Conservation (phyloP, 2,329 filamentous ascomycete genomes). For the Seiridium unicorne region DNA sequence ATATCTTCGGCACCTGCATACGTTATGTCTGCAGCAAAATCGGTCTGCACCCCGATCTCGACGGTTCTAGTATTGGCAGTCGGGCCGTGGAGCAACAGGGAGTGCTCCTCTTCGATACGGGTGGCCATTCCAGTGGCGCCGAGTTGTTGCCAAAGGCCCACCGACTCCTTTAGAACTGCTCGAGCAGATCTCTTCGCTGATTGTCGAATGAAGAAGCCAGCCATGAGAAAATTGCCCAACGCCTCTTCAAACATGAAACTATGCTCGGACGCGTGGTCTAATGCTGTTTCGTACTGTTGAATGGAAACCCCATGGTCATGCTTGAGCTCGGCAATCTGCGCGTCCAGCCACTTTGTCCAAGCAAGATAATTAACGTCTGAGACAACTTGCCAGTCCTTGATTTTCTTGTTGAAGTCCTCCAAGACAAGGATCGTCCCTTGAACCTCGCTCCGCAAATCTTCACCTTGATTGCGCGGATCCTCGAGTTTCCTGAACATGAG, state of each 20-base stretch:
- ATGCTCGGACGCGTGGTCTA: slow-evolving; percentile 70
- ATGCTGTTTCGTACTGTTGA: slow-evolving; percentile 64
- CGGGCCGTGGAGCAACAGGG: slow-evolving; percentile 63
- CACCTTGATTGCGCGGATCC: slow-evolving; percentile 42
- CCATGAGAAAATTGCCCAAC: slow-evolving; percentile 71
- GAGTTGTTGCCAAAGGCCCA: slow-evolving; percentile 66
- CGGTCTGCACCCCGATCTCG: slow-evolving; percentile 69
- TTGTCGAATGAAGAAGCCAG: slow-evolving; percentile 65
- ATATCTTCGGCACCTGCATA: slow-evolving; percentile 47
- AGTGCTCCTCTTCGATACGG: slow-evolving; percentile 66
- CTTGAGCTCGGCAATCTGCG: slow-evolving; percentile 65
- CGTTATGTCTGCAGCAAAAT: slow-evolving; percentile 61
- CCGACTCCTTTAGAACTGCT: slow-evolving; percentile 65
- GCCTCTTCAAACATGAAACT: slow-evolving; percentile 70
- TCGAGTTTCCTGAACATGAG: slow-evolving; percentile 47
- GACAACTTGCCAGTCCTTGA: slow-evolving; percentile 62
- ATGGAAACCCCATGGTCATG: slow-evolving; percentile 58
- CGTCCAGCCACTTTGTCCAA: slow-evolving; percentile 68
- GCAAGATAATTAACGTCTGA: slow-evolving; percentile 70
- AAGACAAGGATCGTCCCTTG: slow-evolving; percentile 52
- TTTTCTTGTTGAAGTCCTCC: slow-evolving; percentile 53
- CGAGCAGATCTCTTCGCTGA: slow-evolving; percentile 67
- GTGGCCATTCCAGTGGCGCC: slow-evolving; percentile 69
- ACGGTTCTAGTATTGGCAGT: slow-evolving; percentile 55
- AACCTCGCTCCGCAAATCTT: slow-evolving; percentile 40